phyloP scores from a whole-genome alignment of 495 filamentous ascomycete species.

The Aspergillus indologenus region DNA sequence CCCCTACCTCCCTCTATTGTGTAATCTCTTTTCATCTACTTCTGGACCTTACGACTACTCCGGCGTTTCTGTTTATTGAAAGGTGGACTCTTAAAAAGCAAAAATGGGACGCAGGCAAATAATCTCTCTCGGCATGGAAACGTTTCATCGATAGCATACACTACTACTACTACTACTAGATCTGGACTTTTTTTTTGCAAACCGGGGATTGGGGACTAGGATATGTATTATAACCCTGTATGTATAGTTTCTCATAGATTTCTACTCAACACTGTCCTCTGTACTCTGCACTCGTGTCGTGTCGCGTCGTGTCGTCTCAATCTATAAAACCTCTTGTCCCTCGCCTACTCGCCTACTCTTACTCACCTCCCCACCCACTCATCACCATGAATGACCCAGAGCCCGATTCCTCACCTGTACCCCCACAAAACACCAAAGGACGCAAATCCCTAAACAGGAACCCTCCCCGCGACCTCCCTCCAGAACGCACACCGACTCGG shows the following conservation, averaged over 20 bases:
- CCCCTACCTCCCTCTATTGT: neutral
- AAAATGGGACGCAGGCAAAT: too few relatives aligned
- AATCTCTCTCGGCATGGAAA: neutral
- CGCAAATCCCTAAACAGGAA: conserved; percentile 33
- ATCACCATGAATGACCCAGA: neutral
- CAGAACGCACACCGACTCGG: conserved; percentile 53
- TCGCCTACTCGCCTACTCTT: too few relatives aligned
- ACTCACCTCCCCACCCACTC: too few relatives aligned
- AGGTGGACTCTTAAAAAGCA: too few relatives aligned
- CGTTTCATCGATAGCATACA: too few relatives aligned
- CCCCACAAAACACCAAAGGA: neutral
- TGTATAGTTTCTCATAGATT: neutral
- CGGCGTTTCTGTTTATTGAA: too few relatives aligned
- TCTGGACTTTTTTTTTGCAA: neutral
- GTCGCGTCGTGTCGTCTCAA: too few relatives aligned
- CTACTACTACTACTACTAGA: neutral
- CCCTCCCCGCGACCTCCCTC: conserved; percentile 38
- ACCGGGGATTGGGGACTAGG: too few relatives aligned
- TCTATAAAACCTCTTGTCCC: too few relatives aligned
- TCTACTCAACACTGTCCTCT: neutral
- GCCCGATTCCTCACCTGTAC: neutral
- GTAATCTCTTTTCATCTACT: too few relatives aligned
- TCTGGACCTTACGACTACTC: too few relatives aligned
- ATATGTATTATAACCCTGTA: neutral
- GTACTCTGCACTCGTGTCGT: neutral